A percentile compares a stretch with the other conserved stretches of the same genome.
Evolutionary conservation across 1,284 basidiomycete genomes (phyloP).

Genomic region (Coniophora puteana): DNA sequence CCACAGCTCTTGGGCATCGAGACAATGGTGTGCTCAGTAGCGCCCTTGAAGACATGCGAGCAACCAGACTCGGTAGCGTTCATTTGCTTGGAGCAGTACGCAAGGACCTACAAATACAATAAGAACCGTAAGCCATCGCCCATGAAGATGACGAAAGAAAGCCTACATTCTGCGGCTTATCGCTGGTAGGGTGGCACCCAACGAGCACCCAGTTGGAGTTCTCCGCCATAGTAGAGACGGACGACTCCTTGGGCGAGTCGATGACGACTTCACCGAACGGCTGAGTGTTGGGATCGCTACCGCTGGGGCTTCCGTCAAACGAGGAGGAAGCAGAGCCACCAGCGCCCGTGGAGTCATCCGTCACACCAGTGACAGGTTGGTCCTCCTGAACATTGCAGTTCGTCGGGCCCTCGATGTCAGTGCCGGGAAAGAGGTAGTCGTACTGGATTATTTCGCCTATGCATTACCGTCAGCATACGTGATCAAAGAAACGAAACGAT

Average conservation of each 20-base stretch:
- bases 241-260: slow-evolving; percentile 20
- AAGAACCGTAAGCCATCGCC: not conserved
- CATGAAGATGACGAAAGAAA: not conserved
- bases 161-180: slow-evolving; percentile 8
- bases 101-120: slow-evolving; percentile 9
- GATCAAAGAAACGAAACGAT: no score
- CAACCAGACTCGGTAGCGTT: slow-evolving; percentile 14
- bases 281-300: no score
- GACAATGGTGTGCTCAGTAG: slow-evolving; percentile 23
- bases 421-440: no score
- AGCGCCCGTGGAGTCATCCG: no score
- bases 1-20: slow-evolving; percentile 21
- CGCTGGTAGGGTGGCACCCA: slow-evolving; percentile 17
- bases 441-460: no score
- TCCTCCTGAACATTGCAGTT: no score
- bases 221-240: slow-evolving; percentile 19
- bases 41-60: slow-evolving; percentile 23
- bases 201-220: slow-evolving; percentile 23
- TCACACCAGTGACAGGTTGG: no score
- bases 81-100: slow-evolving; percentile 14
- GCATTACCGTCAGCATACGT: no score
- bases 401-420: no score
- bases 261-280: slow-evolving; percentile 26
- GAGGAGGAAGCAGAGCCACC: no score
- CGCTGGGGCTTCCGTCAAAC: no score